A percentile compares a stretch with the other conserved stretches of the same genome.
These are phyloP conservation scores for Trifolium pratense DNA, from an alignment of 306 rosid genomes.

Conservation along the genomic window DNA sequence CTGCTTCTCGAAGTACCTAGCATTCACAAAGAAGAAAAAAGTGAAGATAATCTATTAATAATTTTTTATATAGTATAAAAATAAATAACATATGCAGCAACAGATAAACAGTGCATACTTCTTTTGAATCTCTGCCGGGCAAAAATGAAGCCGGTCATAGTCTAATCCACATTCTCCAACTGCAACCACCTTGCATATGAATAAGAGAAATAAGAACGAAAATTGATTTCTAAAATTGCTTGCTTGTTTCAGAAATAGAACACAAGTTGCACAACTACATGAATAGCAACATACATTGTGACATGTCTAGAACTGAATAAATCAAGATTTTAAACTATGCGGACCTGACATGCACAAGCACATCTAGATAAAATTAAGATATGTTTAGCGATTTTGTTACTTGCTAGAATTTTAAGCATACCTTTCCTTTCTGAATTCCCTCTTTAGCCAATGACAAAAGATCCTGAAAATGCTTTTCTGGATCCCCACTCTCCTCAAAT, in stretches of 20 bases:
- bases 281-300: slow-evolving; percentile 18
- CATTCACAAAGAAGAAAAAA: slow-evolving; percentile 25
- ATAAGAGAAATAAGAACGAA: slow-evolving; percentile 13
- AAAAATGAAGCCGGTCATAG: slow-evolving; percentile 93
- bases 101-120: slow-evolving; percentile 55
- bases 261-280: slow-evolving; percentile 32
- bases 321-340: slow-evolving; percentile 5
- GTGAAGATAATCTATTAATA: not conserved
- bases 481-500: slow-evolving; percentile 89
- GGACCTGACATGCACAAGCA: not conserved
- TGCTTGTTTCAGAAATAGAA: slow-evolving; percentile 23
- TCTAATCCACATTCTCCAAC: slow-evolving; percentile 98
- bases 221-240: slow-evolving; percentile 29
- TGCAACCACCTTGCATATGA: slow-evolving; percentile 75
- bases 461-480: slow-evolving; percentile 85
- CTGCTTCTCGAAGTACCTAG: slow-evolving; percentile 93
- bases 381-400: slow-evolving; percentile 9
- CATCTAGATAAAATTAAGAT: slow-evolving; percentile 12
- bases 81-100: slow-evolving; percentile 9
- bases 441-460: slow-evolving; percentile 85
- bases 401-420: slow-evolving; percentile 33
- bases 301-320: slow-evolving; percentile 14
- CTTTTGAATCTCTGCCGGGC: slow-evolving; percentile 88
- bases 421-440: slow-evolving; percentile 96
- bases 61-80: slow-evolving; percentile 26